Percentiles rank a stretch among this genome's conserved stretches.
Conservation (phyloP, 2,329 filamentous ascomycete genomes). For the Calonectria multiphialidica region DNA sequence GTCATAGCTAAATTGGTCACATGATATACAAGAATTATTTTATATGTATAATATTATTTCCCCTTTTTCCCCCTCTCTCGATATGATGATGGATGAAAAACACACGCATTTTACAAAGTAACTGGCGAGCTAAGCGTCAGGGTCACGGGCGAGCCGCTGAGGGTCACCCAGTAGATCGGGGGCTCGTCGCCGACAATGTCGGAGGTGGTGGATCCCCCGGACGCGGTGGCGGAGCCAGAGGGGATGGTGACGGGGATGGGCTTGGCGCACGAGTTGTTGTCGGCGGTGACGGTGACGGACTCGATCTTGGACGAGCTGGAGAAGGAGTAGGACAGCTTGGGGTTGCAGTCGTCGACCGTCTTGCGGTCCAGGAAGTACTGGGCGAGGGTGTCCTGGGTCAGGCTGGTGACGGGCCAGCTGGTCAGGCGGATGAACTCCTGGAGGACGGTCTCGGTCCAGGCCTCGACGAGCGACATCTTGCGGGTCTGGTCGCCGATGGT, state of each 20-base stretch:
- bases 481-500: conserved; percentile 26
- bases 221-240: not conserved
- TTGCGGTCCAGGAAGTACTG: conserved; percentile 30
- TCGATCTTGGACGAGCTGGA: conserved; percentile 9
- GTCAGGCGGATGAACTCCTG: conserved; percentile 32
- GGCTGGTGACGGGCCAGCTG: conserved; percentile 27
- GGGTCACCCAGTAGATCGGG: conserved; percentile 28
- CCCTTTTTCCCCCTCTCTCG: not conserved
- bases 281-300: conserved; percentile 19
- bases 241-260: conserved; percentile 28
- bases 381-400: conserved; percentile 31
- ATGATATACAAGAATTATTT: conserved; percentile 11
- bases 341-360: conserved; percentile 29
- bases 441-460: conserved; percentile 31
- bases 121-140: conserved; percentile 4
- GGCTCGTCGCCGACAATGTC: conserved; percentile 29
- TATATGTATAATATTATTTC: not conserved
- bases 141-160: conserved; percentile 24
- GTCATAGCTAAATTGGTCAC: not conserved
- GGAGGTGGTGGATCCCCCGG: not conserved
- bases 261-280: conserved; percentile 22
- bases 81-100: too few relatives aligned
- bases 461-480: conserved; percentile 27
- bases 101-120: not conserved
- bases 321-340: conserved; percentile 23